These are phyloP conservation scores for Mycena crocata DNA, from an alignment of 768 basidiomycete species.

Conservation along the genomic window DNA sequence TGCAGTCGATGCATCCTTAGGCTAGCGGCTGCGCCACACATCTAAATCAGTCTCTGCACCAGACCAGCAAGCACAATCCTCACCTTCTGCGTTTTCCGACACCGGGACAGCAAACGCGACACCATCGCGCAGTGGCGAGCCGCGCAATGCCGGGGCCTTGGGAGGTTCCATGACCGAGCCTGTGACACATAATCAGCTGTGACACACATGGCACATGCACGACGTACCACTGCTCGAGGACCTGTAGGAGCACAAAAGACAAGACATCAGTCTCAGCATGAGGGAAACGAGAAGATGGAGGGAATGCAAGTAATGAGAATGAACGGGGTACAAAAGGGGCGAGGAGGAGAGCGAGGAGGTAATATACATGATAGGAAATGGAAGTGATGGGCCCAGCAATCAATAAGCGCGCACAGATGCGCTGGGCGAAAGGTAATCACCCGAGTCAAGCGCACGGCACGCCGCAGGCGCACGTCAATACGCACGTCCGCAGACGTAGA, in stretches of 20 bases:
- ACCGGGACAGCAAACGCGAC: constrained; percentile 19
- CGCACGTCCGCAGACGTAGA: background rate
- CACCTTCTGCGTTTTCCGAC: constrained; percentile 8
- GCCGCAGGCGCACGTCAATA: background rate
- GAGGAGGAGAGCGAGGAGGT: background rate
- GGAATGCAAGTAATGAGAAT: background rate
- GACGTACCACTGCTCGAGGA: constrained; percentile 26
- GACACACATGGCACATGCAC: background rate
- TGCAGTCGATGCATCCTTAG: background rate
- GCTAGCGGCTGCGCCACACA: constrained; percentile 4
- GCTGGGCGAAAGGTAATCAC: constrained; percentile 2
- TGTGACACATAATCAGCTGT: background rate
- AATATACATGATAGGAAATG: background rate
- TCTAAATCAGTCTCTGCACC: background rate
- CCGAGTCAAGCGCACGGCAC: constrained; percentile 9
- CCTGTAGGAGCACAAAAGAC: constrained; percentile 16
- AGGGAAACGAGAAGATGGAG: constrained; percentile 1
- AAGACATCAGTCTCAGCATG: constrained; percentile 21
- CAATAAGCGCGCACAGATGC: constrained; percentile 18
- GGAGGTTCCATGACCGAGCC: background rate
- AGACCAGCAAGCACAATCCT: background rate
- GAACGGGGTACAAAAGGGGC: background rate
- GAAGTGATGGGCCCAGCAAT: background rate
- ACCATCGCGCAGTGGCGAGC: constrained; percentile 26
- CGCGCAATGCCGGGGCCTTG: background rate